phyloP scores from a whole-genome alignment of 2,329 filamentous ascomycete genomes.

The Blastomyces parvus region DNA sequence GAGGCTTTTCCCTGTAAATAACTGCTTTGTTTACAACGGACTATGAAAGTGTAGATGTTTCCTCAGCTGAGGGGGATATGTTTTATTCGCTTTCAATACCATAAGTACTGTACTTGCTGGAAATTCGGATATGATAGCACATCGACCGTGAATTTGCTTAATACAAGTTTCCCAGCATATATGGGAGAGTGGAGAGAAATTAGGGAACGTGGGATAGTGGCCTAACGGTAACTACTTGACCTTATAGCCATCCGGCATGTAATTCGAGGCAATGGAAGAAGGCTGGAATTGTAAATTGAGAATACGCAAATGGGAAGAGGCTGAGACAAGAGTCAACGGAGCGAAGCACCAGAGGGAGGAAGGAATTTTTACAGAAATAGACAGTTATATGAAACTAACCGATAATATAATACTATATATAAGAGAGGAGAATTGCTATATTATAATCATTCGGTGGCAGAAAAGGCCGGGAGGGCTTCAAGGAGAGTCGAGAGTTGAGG shows the following conservation, averaged over 20 bases:
- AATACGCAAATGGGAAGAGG: background rate
- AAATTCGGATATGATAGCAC: no score
- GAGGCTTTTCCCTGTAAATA: no score
- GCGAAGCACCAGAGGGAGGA: background rate
- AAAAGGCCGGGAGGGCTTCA: background rate
- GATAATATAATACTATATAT: constrained; percentile 13
- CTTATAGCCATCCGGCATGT: background rate
- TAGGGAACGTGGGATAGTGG: background rate
- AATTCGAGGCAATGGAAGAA: background rate
- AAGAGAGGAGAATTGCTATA: constrained; percentile 34
- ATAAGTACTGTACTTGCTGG: no score
- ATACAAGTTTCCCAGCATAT: no score
- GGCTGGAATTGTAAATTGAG: background rate
- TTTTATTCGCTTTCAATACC: no score
- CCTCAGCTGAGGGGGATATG: no score
- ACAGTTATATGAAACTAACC: background rate
- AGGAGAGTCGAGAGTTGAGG: background rate
- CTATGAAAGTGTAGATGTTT: no score
- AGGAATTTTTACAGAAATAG: background rate
- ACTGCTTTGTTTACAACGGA: no score
- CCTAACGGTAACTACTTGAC: background rate
- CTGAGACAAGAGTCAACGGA: background rate
- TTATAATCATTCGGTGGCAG: constrained; percentile 21
- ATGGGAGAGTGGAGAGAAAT: no score
- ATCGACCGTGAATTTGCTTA: no score